Percentiles rank a stretch among this genome's conserved stretches.
Evolutionary conservation across 805 yeast species (phyloP).

Genomic region (Wickerhamomyces rabaulensis): DNA sequence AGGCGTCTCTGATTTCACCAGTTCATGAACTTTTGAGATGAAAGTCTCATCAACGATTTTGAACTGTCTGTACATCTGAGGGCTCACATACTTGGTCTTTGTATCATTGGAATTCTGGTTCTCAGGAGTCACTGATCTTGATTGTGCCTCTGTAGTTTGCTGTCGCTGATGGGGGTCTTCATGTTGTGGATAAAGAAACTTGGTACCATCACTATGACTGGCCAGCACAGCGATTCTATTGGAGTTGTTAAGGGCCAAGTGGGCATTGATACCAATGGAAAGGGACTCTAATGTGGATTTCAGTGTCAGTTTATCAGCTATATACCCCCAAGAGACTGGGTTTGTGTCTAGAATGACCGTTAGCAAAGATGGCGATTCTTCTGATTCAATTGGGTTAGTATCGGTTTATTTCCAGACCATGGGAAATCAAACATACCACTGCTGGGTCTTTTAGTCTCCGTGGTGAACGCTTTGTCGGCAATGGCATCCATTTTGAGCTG

Average conservation of each 20-base stretch:
- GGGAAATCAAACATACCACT: conserved; percentile 26
- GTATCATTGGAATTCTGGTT: conserved; percentile 4
- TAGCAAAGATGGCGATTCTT: conserved; percentile 73
- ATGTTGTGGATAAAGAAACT: conserved; percentile 60
- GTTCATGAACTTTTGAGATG: conserved; percentile 47
- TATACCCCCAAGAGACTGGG: conserved; percentile 45
- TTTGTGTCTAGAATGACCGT: conserved; percentile 75
- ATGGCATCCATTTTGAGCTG: conserved; percentile 57
- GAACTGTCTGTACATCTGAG: conserved; percentile 82
- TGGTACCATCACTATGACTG: conserved; percentile 65
- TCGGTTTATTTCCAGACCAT: background rate
- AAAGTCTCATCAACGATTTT: conserved; percentile 72
- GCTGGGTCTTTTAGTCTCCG: conserved; percentile 20
- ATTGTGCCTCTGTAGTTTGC: conserved; percentile 12
- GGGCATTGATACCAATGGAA: conserved; percentile 79
- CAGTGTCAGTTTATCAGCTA: conserved; percentile 23
- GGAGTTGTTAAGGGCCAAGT: conserved; percentile 75
- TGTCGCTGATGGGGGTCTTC: conserved; percentile 7
- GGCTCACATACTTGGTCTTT: conserved; percentile 32
- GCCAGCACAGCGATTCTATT: conserved; percentile 81
- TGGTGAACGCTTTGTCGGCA: conserved; percentile 48
- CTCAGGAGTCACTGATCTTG: conserved; percentile 14
- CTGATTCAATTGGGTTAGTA: conserved; percentile 20
- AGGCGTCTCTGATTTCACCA: conserved; percentile 23
- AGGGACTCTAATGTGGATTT: conserved; percentile 51